A percentile compares a stretch with the other conserved stretches of the same genome.
phyloP scores from a whole-genome alignment of 1,139 yeast genomes.

The Lizanozyma gosingica region DNA sequence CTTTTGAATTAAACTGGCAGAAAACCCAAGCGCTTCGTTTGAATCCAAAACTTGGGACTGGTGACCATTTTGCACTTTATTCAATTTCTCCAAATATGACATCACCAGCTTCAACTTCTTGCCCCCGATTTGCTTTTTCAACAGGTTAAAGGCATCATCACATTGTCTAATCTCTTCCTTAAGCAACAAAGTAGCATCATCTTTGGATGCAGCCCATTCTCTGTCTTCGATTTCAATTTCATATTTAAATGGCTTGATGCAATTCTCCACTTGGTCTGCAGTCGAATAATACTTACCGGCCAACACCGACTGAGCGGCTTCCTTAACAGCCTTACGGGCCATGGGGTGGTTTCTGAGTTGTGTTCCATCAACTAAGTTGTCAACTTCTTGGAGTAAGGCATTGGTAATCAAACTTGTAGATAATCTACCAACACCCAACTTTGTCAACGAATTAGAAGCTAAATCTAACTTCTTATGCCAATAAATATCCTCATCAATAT shows the following conservation, averaged over 20 bases:
- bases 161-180: slow-evolving; percentile 86
- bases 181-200: slow-evolving; percentile 62
- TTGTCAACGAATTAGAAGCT: slow-evolving; percentile 76
- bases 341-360: slow-evolving; percentile 76
- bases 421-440: slow-evolving; percentile 86
- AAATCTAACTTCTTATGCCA: slow-evolving; percentile 88
- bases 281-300: slow-evolving; percentile 78
- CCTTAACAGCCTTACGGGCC: slow-evolving; percentile 72
- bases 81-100: slow-evolving; percentile 53
- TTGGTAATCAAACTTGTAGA: slow-evolving; percentile 79
- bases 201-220: slow-evolving; percentile 82
- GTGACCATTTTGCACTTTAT: slow-evolving; percentile 37
- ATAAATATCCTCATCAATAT: slow-evolving; percentile 60
- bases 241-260: slow-evolving; percentile 94
- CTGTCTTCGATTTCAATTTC: slow-evolving; percentile 94
- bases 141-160: slow-evolving; percentile 49
- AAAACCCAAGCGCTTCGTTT: slow-evolving; percentile 70
- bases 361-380: slow-evolving; percentile 61
- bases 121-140: slow-evolving; percentile 71
- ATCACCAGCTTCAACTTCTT: slow-evolving; percentile 77
- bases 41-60: slow-evolving; percentile 28
- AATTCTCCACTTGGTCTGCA: slow-evolving; percentile 96
- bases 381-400: slow-evolving; percentile 70
- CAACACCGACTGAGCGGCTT: slow-evolving; percentile 76
- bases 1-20: slow-evolving; percentile 55